Evolutionary conservation across 176 grass and related monocot genomes (phyloP).

Genomic region (Rhynchospora breviuscula): DNA sequence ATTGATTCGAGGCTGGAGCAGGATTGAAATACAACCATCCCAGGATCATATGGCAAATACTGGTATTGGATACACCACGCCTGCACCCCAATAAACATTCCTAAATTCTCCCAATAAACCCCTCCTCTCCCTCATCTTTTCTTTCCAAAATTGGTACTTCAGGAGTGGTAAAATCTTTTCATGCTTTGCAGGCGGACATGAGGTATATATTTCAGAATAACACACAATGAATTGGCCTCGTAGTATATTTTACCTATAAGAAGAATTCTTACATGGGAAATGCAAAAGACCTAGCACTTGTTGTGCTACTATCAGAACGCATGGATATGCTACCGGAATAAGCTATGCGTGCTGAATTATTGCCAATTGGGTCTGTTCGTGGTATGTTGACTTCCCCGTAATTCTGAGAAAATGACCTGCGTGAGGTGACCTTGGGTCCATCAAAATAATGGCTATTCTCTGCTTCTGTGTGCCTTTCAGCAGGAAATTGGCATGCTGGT

Average conservation of each 20-base stretch:
- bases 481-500: not conserved
- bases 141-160: not conserved
- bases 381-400: conserved; percentile 11
- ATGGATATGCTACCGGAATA: conserved; percentile 83
- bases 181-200: not conserved
- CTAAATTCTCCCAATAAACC: not conserved
- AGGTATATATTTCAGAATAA: not conserved
- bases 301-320: conserved; percentile 83
- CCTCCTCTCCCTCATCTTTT: not conserved
- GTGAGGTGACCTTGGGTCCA: not conserved
- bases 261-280: conserved; percentile 83
- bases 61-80: not conserved
- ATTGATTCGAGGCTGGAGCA: not conserved
- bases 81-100: not conserved
- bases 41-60: not conserved
- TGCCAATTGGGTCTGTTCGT: conserved; percentile 28
- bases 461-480: not conserved
- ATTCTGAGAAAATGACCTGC: not conserved
- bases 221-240: not conserved
- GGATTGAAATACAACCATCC: not conserved
- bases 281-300: conserved; percentile 78
- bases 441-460: not conserved
- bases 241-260: not conserved
- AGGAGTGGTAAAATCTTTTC: not conserved
- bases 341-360: conserved; percentile 51